Percentiles rank a stretch among this genome's conserved stretches.
These are phyloP conservation scores for Eutrema japonicum DNA, from an alignment of 345 rosid species.

Conservation along the genomic window DNA sequence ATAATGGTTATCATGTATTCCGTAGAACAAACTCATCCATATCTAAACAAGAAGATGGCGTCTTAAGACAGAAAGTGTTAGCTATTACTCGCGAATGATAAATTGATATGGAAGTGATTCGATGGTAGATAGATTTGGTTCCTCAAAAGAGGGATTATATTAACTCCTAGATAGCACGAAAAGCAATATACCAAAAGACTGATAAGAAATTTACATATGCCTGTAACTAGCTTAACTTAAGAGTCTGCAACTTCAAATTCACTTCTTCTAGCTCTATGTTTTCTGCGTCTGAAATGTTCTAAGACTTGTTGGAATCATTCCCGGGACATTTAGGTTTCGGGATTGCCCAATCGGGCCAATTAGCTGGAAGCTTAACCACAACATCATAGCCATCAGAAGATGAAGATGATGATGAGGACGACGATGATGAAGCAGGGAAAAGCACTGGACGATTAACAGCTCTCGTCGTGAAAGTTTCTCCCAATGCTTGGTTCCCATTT, in stretches of 20 bases:
- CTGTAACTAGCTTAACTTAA: slow-evolving; percentile 3
- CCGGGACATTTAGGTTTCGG: slow-evolving; percentile 11
- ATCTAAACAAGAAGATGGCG: background rate
- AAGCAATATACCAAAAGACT: background rate
- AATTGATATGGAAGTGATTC: background rate
- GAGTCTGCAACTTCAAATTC: background rate
- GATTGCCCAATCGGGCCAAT: slow-evolving; percentile 25
- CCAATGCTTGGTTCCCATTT: slow-evolving; percentile 1
- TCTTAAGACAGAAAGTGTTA: background rate
- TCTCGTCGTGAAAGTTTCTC: slow-evolving; percentile 4
- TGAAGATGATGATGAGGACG: slow-evolving; percentile 22
- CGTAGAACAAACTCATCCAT: slow-evolving; percentile 8
- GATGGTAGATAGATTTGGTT: background rate
- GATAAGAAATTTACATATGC: background rate
- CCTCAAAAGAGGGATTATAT: background rate
- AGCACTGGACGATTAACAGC: background rate
- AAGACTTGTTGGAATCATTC: slow-evolving; percentile 18
- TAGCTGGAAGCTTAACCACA: slow-evolving; percentile 15
- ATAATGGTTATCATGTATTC: background rate
- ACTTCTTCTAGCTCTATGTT: slow-evolving; percentile 1
- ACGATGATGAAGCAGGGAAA: slow-evolving; percentile 8
- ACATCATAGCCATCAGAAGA: slow-evolving; percentile 25
- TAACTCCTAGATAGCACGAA: background rate
- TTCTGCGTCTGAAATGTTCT: slow-evolving; percentile 17
- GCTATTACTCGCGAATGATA: background rate